Percentiles rank a stretch among this genome's conserved stretches.
These are phyloP conservation scores for Papiliotrema nemorosa DNA, from an alignment of 1,284 basidiomycete genomes.

Conservation along the genomic window DNA sequence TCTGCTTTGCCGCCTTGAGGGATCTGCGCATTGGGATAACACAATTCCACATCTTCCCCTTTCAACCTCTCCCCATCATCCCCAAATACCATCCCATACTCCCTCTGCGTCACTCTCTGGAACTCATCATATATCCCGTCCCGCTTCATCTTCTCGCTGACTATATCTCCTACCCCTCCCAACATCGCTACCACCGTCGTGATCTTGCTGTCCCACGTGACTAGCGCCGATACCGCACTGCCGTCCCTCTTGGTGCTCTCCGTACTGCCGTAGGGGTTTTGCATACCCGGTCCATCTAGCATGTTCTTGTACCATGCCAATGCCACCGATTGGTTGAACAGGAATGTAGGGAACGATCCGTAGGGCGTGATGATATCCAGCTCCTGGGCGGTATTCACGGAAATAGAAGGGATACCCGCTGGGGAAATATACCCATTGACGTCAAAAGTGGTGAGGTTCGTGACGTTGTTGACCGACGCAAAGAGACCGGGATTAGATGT, in stretches of 20 bases:
- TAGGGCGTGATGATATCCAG: conserved; percentile 10
- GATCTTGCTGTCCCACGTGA: conserved; percentile 7
- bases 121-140: conserved; percentile 6
- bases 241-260: conserved; percentile 6
- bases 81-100: conserved; percentile 2
- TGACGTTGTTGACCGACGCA: conserved; percentile 8
- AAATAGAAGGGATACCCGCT: conserved; percentile 8
- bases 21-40: conserved; percentile 3
- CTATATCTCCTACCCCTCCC: conserved; percentile 1
- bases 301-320: conserved; percentile 9
- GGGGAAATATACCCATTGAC: conserved; percentile 8
- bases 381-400: conserved; percentile 3
- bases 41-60: conserved; percentile 7
- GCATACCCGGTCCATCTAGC: conserved; percentile 5
- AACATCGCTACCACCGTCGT: conserved; percentile 1
- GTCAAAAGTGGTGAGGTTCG: conserved; percentile 1
- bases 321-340: conserved; percentile 6
- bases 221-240: conserved; percentile 1
- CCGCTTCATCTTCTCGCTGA: conserved; percentile 3
- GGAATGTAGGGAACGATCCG: conserved; percentile 4
- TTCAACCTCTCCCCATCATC: neutral
- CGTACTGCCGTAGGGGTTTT: conserved; percentile 9
- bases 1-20: conserved; percentile 1
- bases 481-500: conserved; percentile 6
- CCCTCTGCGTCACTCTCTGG: neutral